Evolutionary conservation across 2,329 filamentous ascomycete species (phyloP).

Genomic region (Talaromyces rugulosus): DNA sequence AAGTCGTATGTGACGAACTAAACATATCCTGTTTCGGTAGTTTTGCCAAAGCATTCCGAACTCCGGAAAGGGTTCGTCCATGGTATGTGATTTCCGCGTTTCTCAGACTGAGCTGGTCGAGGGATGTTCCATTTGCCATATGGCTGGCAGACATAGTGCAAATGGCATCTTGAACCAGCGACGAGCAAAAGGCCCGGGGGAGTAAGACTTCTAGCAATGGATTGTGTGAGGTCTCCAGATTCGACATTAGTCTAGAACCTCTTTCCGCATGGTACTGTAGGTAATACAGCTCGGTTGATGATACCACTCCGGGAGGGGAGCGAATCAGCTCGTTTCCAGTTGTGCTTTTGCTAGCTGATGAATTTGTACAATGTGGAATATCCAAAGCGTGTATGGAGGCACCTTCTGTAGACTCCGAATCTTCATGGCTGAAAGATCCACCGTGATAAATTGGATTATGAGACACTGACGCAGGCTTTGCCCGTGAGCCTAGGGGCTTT

Average conservation of each 20-base stretch:
- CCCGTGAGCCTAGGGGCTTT: slow-evolving; percentile 18
- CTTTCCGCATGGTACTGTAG: slow-evolving; percentile 35
- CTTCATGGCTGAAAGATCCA: too few species aligned
- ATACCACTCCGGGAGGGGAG: slow-evolving; percentile 13
- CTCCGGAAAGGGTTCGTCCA: slow-evolving; percentile 27
- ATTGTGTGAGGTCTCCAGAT: slow-evolving; percentile 34
- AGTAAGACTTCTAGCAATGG: slow-evolving; percentile 33
- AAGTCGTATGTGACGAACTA: not conserved
- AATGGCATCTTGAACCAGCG: slow-evolving; percentile 32
- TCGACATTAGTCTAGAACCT: slow-evolving; percentile 31
- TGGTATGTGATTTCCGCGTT: slow-evolving; percentile 31
- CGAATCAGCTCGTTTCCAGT: not conserved
- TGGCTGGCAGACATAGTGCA: slow-evolving; percentile 36
- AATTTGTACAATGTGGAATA: not conserved
- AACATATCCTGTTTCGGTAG: slow-evolving; percentile 15
- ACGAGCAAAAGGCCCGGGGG: slow-evolving; percentile 32
- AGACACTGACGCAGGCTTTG: slow-evolving; percentile 17
- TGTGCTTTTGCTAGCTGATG: not conserved
- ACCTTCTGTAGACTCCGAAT: not conserved
- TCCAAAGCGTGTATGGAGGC: not conserved
- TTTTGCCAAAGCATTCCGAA: slow-evolving; percentile 23
- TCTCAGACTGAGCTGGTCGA: slow-evolving; percentile 18
- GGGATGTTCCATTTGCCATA: slow-evolving; percentile 27
- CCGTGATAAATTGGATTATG: not conserved
- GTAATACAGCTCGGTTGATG: slow-evolving; percentile 29